Percentiles rank a stretch among this genome's conserved stretches.
Evolutionary conservation across 2,329 filamentous ascomycete species (phyloP).

Genomic region (Calonectria naviculata): DNA sequence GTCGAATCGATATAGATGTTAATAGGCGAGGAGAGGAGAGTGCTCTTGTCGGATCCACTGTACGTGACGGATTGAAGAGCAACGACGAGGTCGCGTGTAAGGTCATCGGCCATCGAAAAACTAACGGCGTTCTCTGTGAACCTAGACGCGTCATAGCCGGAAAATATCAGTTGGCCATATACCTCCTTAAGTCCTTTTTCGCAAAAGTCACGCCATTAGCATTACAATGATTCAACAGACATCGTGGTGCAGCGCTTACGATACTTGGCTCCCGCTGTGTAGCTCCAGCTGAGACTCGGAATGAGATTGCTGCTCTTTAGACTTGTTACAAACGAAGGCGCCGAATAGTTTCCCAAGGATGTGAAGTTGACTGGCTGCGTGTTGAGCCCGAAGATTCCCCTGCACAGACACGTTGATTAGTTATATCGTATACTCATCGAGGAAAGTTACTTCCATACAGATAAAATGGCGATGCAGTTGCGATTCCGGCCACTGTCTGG

Average conservation of each 20-base stretch:
- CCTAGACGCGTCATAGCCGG: slow-evolving; percentile 1
- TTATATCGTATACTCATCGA: too few relatives aligned
- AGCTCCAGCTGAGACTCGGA: slow-evolving; percentile 6
- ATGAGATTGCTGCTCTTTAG: not conserved
- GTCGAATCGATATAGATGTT: slow-evolving; percentile 15
- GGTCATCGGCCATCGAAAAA: slow-evolving; percentile 5
- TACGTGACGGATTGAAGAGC: not conserved
- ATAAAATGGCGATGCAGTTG: not conserved
- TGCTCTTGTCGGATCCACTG: not conserved
- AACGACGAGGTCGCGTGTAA: slow-evolving; percentile 9
- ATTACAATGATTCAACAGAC: not conserved
- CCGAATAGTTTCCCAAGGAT: not conserved
- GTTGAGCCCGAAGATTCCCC: slow-evolving; percentile 9
- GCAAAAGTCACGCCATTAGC: not conserved
- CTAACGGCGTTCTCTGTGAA: slow-evolving; percentile 1
- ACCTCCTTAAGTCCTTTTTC: slow-evolving; percentile 5
- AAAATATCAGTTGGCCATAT: slow-evolving; percentile 4
- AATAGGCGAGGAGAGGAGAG: slow-evolving; percentile 3
- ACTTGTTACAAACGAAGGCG: not conserved
- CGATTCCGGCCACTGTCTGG: not conserved
- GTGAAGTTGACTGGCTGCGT: slow-evolving; percentile 2
- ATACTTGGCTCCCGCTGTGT: slow-evolving; percentile 2
- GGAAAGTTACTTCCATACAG: not conserved
- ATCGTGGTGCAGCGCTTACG: not conserved
- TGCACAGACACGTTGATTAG: too few relatives aligned